phyloP scores from a whole-genome alignment of 2,329 filamentous ascomycete genomes.

The Monosporascus cannonballus region DNA sequence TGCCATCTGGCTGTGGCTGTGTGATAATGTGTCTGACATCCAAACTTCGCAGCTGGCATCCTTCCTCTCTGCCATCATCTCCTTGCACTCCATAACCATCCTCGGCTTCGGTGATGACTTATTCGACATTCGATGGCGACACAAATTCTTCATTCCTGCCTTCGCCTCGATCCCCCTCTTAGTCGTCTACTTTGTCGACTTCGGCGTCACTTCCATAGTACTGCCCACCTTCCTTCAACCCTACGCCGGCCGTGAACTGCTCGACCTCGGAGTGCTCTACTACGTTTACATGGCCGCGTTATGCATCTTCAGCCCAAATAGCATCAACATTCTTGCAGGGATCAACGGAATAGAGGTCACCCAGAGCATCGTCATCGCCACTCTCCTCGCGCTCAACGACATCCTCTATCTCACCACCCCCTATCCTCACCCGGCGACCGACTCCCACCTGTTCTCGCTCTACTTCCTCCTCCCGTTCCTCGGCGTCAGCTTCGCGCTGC shows the following conservation, averaged over 20 bases:
- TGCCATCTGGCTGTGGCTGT: too few relatives aligned
- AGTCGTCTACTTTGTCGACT: conserved; percentile 97
- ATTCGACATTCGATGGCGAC: conserved; percentile 96
- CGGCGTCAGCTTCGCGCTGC: conserved; percentile 80
- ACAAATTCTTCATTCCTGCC: conserved; percentile 97
- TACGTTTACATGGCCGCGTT: conserved; percentile 96
- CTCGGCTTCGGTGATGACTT: conserved; percentile 93
- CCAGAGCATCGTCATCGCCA: conserved; percentile 85
- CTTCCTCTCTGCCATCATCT: conserved; percentile 89
- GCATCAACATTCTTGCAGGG: conserved; percentile 99
- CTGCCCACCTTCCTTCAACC: conserved; percentile 79
- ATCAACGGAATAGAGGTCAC: conserved; percentile 97
- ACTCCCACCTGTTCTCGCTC: conserved; percentile 92
- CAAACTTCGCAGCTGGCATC: conserved; percentile 65
- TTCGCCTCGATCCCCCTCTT: conserved; percentile 90
- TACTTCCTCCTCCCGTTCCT: conserved; percentile 93
- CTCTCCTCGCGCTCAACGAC: conserved; percentile 81
- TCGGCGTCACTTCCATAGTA: conserved; percentile 92
- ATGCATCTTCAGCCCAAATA: conserved; percentile 96
- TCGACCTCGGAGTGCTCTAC: conserved; percentile 79
- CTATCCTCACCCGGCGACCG: conserved; percentile 87
- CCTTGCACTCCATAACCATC: conserved; percentile 82
- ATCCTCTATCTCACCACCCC: conserved; percentile 76
- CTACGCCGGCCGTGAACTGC: conserved; percentile 70
- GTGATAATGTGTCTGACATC: background rate